Conservation (phyloP, 805 yeast species). For the Saccharomycopsis selenospora region DNA sequence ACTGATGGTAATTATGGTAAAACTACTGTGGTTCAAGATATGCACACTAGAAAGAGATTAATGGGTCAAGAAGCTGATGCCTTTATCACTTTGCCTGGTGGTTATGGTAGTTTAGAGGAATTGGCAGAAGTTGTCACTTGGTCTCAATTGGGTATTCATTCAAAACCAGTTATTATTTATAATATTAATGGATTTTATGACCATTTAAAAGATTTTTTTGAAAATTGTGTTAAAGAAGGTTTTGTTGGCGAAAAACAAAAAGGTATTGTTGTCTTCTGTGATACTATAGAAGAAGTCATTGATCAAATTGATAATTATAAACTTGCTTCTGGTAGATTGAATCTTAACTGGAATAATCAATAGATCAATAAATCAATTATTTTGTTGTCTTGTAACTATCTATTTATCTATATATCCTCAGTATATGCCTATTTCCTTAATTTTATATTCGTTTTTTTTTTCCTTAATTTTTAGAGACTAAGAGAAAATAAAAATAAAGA, state of each 20-base stretch:
- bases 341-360: slow-evolving; percentile 55
- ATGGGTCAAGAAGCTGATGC: slow-evolving; percentile 87
- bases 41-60: slow-evolving; percentile 82
- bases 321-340: slow-evolving; percentile 63
- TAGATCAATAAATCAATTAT: no score
- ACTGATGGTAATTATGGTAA: slow-evolving; percentile 50
- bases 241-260: slow-evolving; percentile 65
- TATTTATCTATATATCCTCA: no score
- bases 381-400: no score
- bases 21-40: slow-evolving; percentile 75
- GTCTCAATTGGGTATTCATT: slow-evolving; percentile 83
- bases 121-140: slow-evolving; percentile 86
- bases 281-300: slow-evolving; percentile 61
- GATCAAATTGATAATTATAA: slow-evolving; percentile 50
- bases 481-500: no score
- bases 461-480: no score
- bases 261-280: slow-evolving; percentile 60
- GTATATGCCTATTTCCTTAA: no score
- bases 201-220: slow-evolving; percentile 53
- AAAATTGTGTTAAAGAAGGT: slow-evolving; percentile 52
- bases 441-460: no score
- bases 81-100: slow-evolving; percentile 87
- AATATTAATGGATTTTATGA: slow-evolving; percentile 79
- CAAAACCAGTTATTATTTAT: slow-evolving; percentile 70
- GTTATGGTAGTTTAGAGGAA: slow-evolving; percentile 86